Evolutionary conservation across 441 rosid genomes (phyloP), one percentile per base, ranked within the genome.

Genomic region (Arabidopsis lyrata): DNA sequence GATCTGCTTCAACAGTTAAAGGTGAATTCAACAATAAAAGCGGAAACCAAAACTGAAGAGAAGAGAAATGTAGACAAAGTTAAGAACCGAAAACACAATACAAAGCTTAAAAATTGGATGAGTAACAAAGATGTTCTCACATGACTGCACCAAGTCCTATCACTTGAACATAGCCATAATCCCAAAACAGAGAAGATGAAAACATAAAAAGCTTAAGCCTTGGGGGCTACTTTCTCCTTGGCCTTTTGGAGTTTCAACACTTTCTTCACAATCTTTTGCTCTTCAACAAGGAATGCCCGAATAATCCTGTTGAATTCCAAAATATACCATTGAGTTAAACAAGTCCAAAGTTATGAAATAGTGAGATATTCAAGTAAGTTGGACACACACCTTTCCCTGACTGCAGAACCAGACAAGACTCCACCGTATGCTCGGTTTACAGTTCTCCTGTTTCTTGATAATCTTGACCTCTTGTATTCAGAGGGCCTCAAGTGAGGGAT

Each of bases 231-330:
- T 83, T 87, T 93, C 77, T 89, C 97, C 87, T 93, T 93, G 0
- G 92, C 64, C 85, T 89, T 90, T 62, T 91, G 97, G 68, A 89
- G 89, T 82, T 91, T 91, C 89, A 89, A 77, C 8, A 91, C 92
- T 81, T 91, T 91, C 90, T 91, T 89, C 74, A 87, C 95, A 55
- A 91, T 89, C 85, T 92, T 92, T 68, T 92, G 98, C 81, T 93
- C 98, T 78, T 90, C 98, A 2, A 93, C 92, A 81, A 90, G 79
- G 82, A 93, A 90, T 12, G 97, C 98, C 7, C 95, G 86, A 39
- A 93, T 88, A 9, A 93, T 90, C 89, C 98, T 93, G 72, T 45
- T 9, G 1, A 0, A 29, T 63, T 13, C 60, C 52, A 77, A 54
- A 49, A 61, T 24, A 24, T 8, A 61, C 16, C 8, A 31, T 3